A percentile compares a stretch with the other conserved stretches of the same genome.
Evolutionary conservation across 306 rosid genomes (phyloP).

Genomic region (Corylus heterophylla): DNA sequence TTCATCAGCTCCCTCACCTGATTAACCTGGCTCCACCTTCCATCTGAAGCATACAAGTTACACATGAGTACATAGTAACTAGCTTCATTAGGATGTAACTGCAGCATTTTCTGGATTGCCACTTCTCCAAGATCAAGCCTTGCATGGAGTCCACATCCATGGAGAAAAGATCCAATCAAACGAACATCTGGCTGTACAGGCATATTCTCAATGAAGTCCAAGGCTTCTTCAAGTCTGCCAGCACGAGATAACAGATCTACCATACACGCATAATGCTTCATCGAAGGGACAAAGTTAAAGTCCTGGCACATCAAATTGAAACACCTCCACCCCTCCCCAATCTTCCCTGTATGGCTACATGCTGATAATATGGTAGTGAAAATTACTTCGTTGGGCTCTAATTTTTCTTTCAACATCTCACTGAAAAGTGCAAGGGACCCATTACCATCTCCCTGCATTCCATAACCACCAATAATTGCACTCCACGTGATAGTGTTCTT

Average conservation of each 20-base stretch:
- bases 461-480: constrained; percentile 77
- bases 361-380: constrained; percentile 65
- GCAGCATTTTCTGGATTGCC: constrained; percentile 61
- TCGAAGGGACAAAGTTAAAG: constrained; percentile 55
- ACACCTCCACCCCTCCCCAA: constrained; percentile 60
- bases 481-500: constrained; percentile 71
- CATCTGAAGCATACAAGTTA: constrained; percentile 77
- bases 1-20: constrained; percentile 65
- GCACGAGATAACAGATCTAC: constrained; percentile 73
- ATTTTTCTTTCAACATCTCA: constrained; percentile 58
- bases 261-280: constrained; percentile 80
- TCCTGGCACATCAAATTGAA: constrained; percentile 58
- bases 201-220: constrained; percentile 59
- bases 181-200: constrained; percentile 58
- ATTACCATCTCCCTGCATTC: constrained; percentile 67
- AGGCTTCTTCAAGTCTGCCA: constrained; percentile 73
- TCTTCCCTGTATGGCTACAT: constrained; percentile 83
- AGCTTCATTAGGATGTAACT: constrained; percentile 66
- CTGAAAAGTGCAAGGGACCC: constrained; percentile 61
- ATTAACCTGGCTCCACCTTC: constrained; percentile 82
- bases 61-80: constrained; percentile 71
- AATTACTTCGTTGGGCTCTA: constrained; percentile 58
- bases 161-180: constrained; percentile 78
- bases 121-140: constrained; percentile 73
- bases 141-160: constrained; percentile 79